Base-by-base conservation (phyloP, 192 early-diverging fungal genomes). In the Umbelopsis ramanniana region DNA sequence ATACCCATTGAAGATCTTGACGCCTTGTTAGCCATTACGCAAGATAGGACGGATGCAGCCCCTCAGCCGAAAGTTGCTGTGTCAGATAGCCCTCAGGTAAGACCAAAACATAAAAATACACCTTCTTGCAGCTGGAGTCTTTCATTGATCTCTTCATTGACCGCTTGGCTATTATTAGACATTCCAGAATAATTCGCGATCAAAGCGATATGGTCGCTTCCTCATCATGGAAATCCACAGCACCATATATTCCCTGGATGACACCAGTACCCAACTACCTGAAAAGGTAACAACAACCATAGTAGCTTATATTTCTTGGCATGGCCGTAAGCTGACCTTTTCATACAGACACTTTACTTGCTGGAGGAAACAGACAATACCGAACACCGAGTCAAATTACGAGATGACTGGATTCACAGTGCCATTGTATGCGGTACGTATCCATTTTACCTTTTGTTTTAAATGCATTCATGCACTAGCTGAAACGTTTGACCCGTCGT, bases 351-450 rank as follows among this genome's bases (percentile, higher is more conserved):
- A 17, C 47, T 72, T 7, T 54, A 48, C 17, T 55, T 76, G 22
- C 37, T 76, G 46, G 57, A 72, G 17, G 52, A 71, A 11, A 70
- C 67, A 35, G 47, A 45, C 23, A 60, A 72, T 5, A 24, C 14
- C 9, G 19, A 48, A 12, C 35, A 48, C 11, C 35, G 14, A 12
- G 69, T 87, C 22, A 68, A 86, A 63, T 73, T 95, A 67, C 87
- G 92, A 14, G 87, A 90, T 11, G 89, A 89, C 47, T 95, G 93
- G 93, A 72, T 71, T n/a, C 50, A 84, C 7, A 89, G 85, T 37
- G 70, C 82, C 3, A 76, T 93, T 2, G 53, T 47, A 26, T 43
- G 40, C 40, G 40, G 40, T 43, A 43, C 11, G 40, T 43, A 43
- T 43, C 6, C 40, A 43, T 43, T 11, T 43, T 43, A 43, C 0